Percentiles rank a stretch among this genome's conserved stretches.
These are phyloP conservation scores for Daedaleopsis nitida DNA, from an alignment of 768 basidiomycete species.

Conservation along the genomic window DNA sequence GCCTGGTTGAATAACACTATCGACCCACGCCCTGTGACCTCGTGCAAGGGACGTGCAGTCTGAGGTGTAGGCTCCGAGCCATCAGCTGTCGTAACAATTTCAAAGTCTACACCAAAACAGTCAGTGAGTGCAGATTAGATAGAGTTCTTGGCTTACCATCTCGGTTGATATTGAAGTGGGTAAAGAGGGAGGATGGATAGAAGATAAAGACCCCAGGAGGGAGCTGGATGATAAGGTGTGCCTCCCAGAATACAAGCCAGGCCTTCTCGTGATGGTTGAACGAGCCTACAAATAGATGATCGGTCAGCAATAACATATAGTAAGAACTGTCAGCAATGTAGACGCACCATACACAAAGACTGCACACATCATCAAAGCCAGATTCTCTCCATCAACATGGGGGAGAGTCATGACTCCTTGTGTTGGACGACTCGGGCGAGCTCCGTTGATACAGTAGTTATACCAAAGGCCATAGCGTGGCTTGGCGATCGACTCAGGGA, in stretches of 20 bases:
- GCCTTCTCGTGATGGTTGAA: constrained; percentile 27
- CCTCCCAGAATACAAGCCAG: constrained; percentile 41
- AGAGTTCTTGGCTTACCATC: too few relatives aligned
- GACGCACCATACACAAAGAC: constrained; percentile 28
- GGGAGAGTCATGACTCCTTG: constrained; percentile 25
- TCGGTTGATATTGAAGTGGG: constrained; percentile 37
- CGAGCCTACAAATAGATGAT: not conserved
- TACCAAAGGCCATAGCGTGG: constrained; percentile 21
- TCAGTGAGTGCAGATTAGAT: too few relatives aligned
- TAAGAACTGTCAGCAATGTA: constrained; percentile 29
- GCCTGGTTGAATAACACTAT: not conserved
- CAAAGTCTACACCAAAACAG: not conserved
- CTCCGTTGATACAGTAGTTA: constrained; percentile 33
- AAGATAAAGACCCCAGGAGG: constrained; percentile 33
- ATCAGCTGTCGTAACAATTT: not conserved
- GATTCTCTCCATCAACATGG: constrained; percentile 35
- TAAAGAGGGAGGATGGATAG: constrained; percentile 38
- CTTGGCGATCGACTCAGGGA: not conserved
- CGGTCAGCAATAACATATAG: too few relatives aligned
- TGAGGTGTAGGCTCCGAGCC: not conserved
- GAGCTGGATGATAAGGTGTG: constrained; percentile 34
- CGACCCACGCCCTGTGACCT: not conserved
- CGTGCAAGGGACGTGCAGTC: not conserved
- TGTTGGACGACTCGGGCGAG: constrained; percentile 19
- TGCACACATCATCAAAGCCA: constrained; percentile 30